Evolutionary conservation across 1,139 yeast genomes (phyloP), one percentile per base, ranked within the genome.

Genomic region (Scheffersomyces stambukii): DNA sequence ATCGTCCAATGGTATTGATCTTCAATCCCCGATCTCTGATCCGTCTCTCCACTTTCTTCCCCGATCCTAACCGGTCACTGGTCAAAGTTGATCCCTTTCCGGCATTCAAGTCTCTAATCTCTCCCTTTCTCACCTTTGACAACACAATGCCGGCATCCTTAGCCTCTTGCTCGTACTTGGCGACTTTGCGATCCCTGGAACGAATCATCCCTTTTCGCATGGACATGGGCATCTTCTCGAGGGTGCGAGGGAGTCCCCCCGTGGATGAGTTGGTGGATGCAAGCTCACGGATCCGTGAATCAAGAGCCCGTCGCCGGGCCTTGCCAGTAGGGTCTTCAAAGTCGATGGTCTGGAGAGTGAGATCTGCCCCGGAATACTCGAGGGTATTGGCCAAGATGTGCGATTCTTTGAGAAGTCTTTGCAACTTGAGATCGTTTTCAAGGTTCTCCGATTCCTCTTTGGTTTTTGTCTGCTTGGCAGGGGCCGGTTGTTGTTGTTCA

Each of bases 161-260:
- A 6, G 98, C 96, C 28, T 84, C 88, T 33, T 70, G 61, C 50
- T 84, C 95, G 48, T 69, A 72, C 46, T 74, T 75, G 5, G 60
- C 50, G 19, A 79, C 72, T 37, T 75, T 72, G 13, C 60, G 54
- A 23, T 68, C 56, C 30, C 80, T 70, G 29, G 78, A 71, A 28
- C 65, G 58, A 21, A 83, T 64, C 81, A 89, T 81, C 2, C 95
- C 95, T 48, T 82, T 83, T 35, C 96, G 70, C 67, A 86, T 77
- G 13, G 72, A 54, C 89, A 91, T 88, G 9, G 98, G 95, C 75
- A 85, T 82, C 29, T 77, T 82, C 43, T 84, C 94, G 19, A 81
- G 57, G 32, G 61, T 75, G 32, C 58, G 50, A 24, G 69, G 61
- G 36, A 52, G 35, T 27, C 72, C 60, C 30, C 60, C 36, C 41